These are phyloP conservation scores for Ilex asprella DNA, from an alignment of 257 asterid genomes.

Conservation along the genomic window DNA sequence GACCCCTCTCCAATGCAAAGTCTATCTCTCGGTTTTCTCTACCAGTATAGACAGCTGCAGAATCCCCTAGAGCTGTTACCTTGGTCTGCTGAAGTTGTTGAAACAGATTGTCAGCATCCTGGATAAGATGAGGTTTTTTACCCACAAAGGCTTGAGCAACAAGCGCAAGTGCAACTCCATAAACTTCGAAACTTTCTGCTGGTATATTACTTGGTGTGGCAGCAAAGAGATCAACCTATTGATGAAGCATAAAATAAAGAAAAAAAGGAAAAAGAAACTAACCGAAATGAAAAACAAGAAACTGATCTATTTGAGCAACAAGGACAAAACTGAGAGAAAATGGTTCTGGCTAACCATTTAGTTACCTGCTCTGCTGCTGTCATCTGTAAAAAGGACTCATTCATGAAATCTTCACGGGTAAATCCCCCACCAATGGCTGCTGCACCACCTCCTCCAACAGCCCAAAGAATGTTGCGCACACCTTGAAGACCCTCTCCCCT, in stretches of 20 bases:
- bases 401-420: slow-evolving; percentile 97
- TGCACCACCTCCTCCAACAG: slow-evolving; percentile 99
- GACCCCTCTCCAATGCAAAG: slow-evolving; percentile 95
- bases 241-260: not conserved
- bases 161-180: slow-evolving; percentile 93
- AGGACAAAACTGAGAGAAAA: not conserved
- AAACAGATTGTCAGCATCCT: slow-evolving; percentile 91
- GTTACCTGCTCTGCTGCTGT: slow-evolving; percentile 95
- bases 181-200: slow-evolving; percentile 95
- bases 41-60: slow-evolving; percentile 34
- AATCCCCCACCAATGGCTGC: slow-evolving; percentile 89
- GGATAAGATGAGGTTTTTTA: slow-evolving; percentile 87
- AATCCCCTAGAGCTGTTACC: slow-evolving; percentile 43
- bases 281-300: not conserved
- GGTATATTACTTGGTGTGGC: slow-evolving; percentile 96
- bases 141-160: slow-evolving; percentile 87
- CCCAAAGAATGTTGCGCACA: slow-evolving; percentile 85
- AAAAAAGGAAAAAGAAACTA: not conserved
- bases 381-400: slow-evolving; percentile 77
- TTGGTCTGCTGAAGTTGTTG: slow-evolving; percentile 96
- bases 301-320: slow-evolving; percentile 5
- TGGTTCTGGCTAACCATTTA: not conserved
- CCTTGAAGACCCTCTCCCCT: slow-evolving; percentile 94
- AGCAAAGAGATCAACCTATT: slow-evolving; percentile 86
- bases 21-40: slow-evolving; percentile 72